Base-by-base conservation (phyloP, 1,284 basidiomycete species). In the Mycosarcoma mackinlayi region DNA sequence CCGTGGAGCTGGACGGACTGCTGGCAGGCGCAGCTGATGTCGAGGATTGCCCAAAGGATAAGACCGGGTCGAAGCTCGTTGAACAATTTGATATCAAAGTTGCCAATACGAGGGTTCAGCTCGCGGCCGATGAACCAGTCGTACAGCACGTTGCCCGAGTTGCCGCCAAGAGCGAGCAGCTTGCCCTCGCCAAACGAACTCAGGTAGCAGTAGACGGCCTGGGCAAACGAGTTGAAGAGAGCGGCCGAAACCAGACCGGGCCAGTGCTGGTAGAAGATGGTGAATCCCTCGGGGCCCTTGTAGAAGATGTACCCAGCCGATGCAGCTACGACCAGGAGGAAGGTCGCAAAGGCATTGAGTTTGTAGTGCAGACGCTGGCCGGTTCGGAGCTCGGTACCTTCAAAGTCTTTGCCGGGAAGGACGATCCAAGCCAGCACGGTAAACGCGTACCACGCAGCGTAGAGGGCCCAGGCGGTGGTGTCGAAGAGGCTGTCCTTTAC, bases 61-160 rank as follows among this genome's bases (percentile, higher is more conserved):
- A 99, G 87, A 13, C 95, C 96, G 0, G 95, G 96, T 31, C 96
- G 89, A 10, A 82, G 74, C 70, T 82, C 81, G 73, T 85, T 98
- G 88, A 98, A 98, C 0, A 91, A 91, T 84, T 99, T 99, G 87
- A 98, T 87, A 82, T 98, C 96, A 63, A 98, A 91, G 13, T 87
- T 88, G 37, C 91, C 91, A 58, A 93, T 88, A 28, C 86, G 83
- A 0, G 96, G 95, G 85, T 98, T 98, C 50, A 98, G 86, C 79
- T 94, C 92, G 53, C 96, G 91, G 25, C 96, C 96, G 73, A 98
- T 94, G 86, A 89, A 98, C 86, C 93, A 98, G 83, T 99, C 94
- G 83, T 96, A 98, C 65, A 97, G 88, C 52, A 87, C 83, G 82
- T 92, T 92, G 28, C 92, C 92, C 25, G 89, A 88, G 86, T 98